Evolutionary conservation across 768 basidiomycete genomes (phyloP), one percentile per base, ranked within the genome.

Genomic region (Naganishia onofrii): DNA sequence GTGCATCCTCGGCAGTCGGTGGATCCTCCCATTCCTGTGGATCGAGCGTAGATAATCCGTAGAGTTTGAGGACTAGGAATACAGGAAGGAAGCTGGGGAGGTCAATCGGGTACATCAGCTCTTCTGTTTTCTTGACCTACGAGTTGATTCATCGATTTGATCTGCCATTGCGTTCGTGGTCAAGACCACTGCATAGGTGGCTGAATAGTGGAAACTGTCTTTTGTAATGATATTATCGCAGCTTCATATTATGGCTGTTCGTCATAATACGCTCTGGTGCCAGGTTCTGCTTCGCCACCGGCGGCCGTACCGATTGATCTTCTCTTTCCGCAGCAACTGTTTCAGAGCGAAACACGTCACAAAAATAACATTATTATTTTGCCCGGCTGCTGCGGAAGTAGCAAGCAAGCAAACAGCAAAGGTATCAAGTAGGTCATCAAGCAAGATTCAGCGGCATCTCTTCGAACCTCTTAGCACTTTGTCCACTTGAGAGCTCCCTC

Each of bases 1-100:
- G 46, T 19, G 51, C 52, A 34, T 69, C 71, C 70, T 94, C 92
- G 82, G 93, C 88, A 77, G 93, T 90, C 23, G 60, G 23, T 2
- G 92, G 85, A 64, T 92, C 90, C 79, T 95, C 92, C 93, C 93
- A 96, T 82, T 88, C 85, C 74, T 92, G 87, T 42, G 94, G 93
- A 46, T 85, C 83, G 51, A 92, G 83, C 26, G 87, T 87, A 15
- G 89, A 88, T 54, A 98, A 85, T 71, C 88, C 89, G 78, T 98
- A 98, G 1, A 90, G 85, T 82, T 93, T 93, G 69, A 98, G 86
- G 51, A 98, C 78, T 69, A n/a, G 46, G 1, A n/a, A 48, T 9
- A 28, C 7, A 42, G 32, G 46, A 23, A n/a, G 12, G 53, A 28
- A 48, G 34, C 48, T 19, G 9, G 15, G 2, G 7, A 5, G 6